phyloP scores from a whole-genome alignment of 805 yeast species.

The Candida oleophila region DNA sequence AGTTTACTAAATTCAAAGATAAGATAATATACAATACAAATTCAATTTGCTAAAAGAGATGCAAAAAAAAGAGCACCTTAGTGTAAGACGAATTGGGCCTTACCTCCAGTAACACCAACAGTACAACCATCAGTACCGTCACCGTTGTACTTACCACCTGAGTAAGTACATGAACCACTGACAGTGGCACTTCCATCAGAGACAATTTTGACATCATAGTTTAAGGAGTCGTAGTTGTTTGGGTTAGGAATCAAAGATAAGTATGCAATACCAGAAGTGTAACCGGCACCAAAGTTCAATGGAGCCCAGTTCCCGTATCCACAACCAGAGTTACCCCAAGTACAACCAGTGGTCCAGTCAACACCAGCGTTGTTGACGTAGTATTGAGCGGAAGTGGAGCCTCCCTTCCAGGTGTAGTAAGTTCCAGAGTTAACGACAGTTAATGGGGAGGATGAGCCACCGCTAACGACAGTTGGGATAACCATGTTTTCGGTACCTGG shows the following conservation, averaged over 20 bases:
- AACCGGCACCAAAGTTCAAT: slow-evolving; percentile 75
- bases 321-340: slow-evolving; percentile 62
- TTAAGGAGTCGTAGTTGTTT: slow-evolving; percentile 50
- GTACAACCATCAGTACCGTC: slow-evolving; percentile 83
- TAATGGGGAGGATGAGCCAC: slow-evolving; percentile 49
- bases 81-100: slow-evolving; percentile 52
- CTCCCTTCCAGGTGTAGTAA: slow-evolving; percentile 64
- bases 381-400: slow-evolving; percentile 67
- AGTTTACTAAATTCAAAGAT: neutral
- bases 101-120: slow-evolving; percentile 59
- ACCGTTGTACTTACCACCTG: slow-evolving; percentile 73
- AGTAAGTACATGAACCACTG: slow-evolving; percentile 77
- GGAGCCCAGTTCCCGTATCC: slow-evolving; percentile 82
- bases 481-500: slow-evolving; percentile 84
- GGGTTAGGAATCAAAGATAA: slow-evolving; percentile 78
- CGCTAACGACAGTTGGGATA: slow-evolving; percentile 63
- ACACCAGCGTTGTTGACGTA: slow-evolving; percentile 80
- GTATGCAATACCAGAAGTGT: slow-evolving; percentile 57
- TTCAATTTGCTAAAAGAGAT: neutral
- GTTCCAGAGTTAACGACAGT: slow-evolving; percentile 59
- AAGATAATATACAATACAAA: neutral
- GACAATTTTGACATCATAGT: slow-evolving; percentile 43
- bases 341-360: slow-evolving; percentile 58
- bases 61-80: neutral
- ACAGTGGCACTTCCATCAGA: slow-evolving; percentile 52